Conservation (phyloP, 2,329 filamentous ascomycete species). For the Cytospora schulzeri region DNA sequence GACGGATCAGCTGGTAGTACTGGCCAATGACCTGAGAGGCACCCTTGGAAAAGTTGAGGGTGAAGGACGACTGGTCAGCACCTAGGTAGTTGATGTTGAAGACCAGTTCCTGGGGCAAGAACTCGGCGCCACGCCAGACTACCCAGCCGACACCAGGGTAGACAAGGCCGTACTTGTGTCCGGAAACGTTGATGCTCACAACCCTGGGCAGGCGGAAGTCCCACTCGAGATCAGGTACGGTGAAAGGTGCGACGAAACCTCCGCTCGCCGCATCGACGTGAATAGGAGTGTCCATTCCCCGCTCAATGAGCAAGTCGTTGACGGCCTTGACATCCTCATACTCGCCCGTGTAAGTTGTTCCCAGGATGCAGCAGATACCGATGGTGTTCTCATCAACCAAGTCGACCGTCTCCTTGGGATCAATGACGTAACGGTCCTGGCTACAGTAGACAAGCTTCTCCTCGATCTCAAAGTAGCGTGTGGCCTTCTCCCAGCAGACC, state of each 20-base stretch:
- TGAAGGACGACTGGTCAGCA: constrained; percentile 93
- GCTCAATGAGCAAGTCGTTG: constrained; percentile 81
- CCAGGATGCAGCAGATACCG: constrained; percentile 88
- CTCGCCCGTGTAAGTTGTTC: constrained; percentile 92
- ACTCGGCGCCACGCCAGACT: constrained; percentile 82
- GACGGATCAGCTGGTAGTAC: constrained; percentile 95
- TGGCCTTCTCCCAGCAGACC: constrained; percentile 95
- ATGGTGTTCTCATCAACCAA: constrained; percentile 74
- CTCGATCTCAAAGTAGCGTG: constrained; percentile 88
- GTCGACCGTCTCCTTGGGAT: constrained; percentile 61
- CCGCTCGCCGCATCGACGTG: constrained; percentile 27
- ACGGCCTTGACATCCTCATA: constrained; percentile 93
- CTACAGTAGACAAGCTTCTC: constrained; percentile 77
- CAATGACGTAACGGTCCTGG: constrained; percentile 62
- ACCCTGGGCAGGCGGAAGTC: constrained; percentile 90
- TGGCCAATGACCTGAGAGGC: constrained; percentile 94
- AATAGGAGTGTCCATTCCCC: constrained; percentile 77
- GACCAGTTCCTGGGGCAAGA: constrained; percentile 84
- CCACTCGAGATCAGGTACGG: constrained; percentile 77
- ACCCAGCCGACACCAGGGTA: constrained; percentile 95
- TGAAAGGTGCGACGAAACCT: constrained; percentile 75
- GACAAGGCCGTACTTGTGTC: constrained; percentile 71
- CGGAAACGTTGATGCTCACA: constrained; percentile 90
- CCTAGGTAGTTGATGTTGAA: constrained; percentile 99
- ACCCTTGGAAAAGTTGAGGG: constrained; percentile 95